Evolutionary conservation across 441 rosid species (phyloP), one percentile per base, ranked within the genome.

Genomic region (Populus tomentosa): DNA sequence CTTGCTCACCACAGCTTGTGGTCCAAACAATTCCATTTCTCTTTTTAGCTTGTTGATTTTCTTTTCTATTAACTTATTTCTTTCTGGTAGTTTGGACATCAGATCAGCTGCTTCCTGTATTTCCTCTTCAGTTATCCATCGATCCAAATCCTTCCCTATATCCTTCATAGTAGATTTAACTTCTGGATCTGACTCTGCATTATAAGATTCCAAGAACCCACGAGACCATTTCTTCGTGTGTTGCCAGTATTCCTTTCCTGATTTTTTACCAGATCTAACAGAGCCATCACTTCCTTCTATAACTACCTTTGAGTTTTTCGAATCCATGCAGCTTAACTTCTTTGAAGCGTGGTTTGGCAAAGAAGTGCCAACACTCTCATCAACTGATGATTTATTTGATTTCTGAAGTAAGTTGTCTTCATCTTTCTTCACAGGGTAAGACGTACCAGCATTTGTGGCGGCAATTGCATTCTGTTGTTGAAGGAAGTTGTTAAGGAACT

Each of bases 141-240:
- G 79, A 79, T 94, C 94, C 81, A 94, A 86, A 82, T 90, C 98
- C 82, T 93, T 95, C 53, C 98, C 98, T 53, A 94, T 89, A 83
- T 91, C 95, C 85, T 85, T 91, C 98, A 93, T 93, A 69, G 69
- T 63, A 66, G 94, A 87, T 87, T 94, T 94, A 76, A 88, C 82
- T 81, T 93, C 98, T 70, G 94, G 95, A 82, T 94, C 95, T 66
- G 86, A 80, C 87, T 91, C 98, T 63, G 93, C 92, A 81, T 88
- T 94, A 79, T 90, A 94, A 75, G 92, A 76, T 78, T 94, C 97
- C 74, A 90, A 75, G 81, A 91, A 93, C 65, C 91, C 98, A 30
- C 88, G 91, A 35, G 98, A 89, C 95, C 97, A 91, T 86, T 93
- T 94, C 91, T 91, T 94, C 3, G 98, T 93, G 88, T 94, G 97